Evolutionary conservation across 176 grass and related monocot species (phyloP).

Genomic region (Pontederia crassipes): DNA sequence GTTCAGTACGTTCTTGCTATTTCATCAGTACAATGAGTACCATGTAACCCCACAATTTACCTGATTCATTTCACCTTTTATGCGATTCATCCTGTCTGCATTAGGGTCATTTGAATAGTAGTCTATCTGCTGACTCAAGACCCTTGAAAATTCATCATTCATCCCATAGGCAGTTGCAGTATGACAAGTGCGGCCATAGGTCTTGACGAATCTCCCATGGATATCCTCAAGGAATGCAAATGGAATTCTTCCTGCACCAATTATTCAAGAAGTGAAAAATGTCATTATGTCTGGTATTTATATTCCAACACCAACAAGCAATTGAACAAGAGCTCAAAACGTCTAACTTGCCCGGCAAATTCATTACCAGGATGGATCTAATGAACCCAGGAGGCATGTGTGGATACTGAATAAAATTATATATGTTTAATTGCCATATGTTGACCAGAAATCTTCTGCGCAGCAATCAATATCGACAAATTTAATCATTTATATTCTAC

Average conservation of each 20-base stretch:
- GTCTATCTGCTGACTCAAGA: constrained; percentile 84
- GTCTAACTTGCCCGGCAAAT: too few relatives aligned
- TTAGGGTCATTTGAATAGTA: constrained; percentile 95
- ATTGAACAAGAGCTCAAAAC: not conserved
- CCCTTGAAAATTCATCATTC: constrained; percentile 98
- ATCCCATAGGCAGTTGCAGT: constrained; percentile 79
- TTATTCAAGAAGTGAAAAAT: constrained; percentile 1
- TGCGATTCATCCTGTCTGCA: constrained; percentile 84
- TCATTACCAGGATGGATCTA: too few relatives aligned
- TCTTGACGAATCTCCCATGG: constrained; percentile 86
- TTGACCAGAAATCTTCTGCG: too few relatives aligned
- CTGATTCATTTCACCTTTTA: constrained; percentile 93
- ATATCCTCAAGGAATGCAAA: constrained; percentile 96
- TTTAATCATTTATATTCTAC: too few relatives aligned
- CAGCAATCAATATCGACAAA: too few relatives aligned
- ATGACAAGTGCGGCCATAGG: constrained; percentile 74
- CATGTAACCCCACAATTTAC: constrained; percentile 22
- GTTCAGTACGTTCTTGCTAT: too few relatives aligned
- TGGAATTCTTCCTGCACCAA: constrained; percentile 55
- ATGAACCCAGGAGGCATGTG: too few relatives aligned
- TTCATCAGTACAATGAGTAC: not conserved
- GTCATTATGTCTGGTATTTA: constrained; percentile 1
- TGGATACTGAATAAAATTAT: too few relatives aligned
- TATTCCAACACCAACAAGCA: not conserved
- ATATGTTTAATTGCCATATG: too few relatives aligned